These are phyloP conservation scores for Xylariomycetidae sp. DNA, from an alignment of 2,329 filamentous ascomycete species.

Conservation along the genomic window DNA sequence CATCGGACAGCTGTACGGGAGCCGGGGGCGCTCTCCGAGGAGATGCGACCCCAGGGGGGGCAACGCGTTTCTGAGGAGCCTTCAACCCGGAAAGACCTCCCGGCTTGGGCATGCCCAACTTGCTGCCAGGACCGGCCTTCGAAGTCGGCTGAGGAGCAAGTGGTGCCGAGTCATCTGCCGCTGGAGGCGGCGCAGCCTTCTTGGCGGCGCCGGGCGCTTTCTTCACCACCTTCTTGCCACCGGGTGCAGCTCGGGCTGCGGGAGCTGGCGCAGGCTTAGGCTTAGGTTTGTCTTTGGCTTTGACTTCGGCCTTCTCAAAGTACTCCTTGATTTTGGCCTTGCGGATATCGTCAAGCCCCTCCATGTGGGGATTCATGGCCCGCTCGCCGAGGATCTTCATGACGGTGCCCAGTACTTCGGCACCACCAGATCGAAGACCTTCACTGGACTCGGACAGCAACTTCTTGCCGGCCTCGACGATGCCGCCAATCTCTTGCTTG, in stretches of 20 bases:
- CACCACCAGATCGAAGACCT: slow-evolving; percentile 77
- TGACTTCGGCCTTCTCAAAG: slow-evolving; percentile 74
- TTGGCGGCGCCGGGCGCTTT: slow-evolving; percentile 47
- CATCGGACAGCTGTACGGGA: slow-evolving; percentile 45
- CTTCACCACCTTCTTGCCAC: slow-evolving; percentile 35
- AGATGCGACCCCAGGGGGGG: slow-evolving; percentile 42
- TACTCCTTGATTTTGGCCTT: slow-evolving; percentile 95
- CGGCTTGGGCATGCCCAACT: slow-evolving; percentile 50
- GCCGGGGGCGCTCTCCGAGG: slow-evolving; percentile 43
- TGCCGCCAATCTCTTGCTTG: slow-evolving; percentile 74
- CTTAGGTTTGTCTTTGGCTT: slow-evolving; percentile 89
- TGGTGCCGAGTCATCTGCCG: slow-evolving; percentile 44
- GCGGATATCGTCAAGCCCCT: slow-evolving; percentile 89
- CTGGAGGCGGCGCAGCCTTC: slow-evolving; percentile 38
- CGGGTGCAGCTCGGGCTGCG: slow-evolving; percentile 44
- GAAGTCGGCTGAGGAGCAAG: slow-evolving; percentile 54
- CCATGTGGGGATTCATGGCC: slow-evolving; percentile 87
- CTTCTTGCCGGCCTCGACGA: slow-evolving; percentile 87
- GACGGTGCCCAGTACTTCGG: slow-evolving; percentile 84
- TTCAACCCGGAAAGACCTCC: slow-evolving; percentile 52
- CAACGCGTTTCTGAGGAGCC: slow-evolving; percentile 52
- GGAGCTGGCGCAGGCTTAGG: slow-evolving; percentile 68
- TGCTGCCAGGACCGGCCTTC: slow-evolving; percentile 39
- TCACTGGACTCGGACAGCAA: slow-evolving; percentile 85
- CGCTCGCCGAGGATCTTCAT: slow-evolving; percentile 99